These are phyloP conservation scores for Solanum boliviense DNA, from an alignment of 257 asterid genomes.

Conservation along the genomic window DNA sequence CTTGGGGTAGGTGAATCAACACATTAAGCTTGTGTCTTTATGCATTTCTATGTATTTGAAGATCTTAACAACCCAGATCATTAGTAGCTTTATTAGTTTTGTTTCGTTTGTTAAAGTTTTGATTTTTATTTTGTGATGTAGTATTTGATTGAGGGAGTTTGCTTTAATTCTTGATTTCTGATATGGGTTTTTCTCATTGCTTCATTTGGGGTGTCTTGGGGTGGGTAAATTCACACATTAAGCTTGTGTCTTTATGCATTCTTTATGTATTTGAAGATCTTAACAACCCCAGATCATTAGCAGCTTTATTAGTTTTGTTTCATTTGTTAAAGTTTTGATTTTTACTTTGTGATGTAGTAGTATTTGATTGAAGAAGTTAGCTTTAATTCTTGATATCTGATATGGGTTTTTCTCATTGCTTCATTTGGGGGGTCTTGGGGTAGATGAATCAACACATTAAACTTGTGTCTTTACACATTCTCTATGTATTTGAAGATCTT, in stretches of 20 bases:
- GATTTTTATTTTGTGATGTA: neutral
- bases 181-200: neutral
- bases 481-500: neutral
- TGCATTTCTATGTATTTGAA: neutral
- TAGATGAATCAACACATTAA: neutral
- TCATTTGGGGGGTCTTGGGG: neutral
- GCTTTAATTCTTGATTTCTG: neutral
- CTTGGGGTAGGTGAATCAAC: neutral
- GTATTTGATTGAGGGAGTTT: neutral
- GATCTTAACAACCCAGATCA: neutral
- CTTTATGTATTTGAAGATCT: neutral
- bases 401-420: neutral
- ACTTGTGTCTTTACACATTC: neutral
- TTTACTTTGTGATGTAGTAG: too few relatives aligned
- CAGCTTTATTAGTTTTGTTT: neutral
- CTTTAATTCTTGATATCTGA: neutral
- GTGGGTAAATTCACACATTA: neutral
- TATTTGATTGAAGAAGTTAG: neutral
- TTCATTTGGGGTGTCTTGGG: neutral
- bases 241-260: neutral
- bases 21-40: neutral
- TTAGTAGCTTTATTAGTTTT: neutral
- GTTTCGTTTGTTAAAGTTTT: neutral
- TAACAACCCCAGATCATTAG: neutral
- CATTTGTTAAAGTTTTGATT: neutral